phyloP scores from a whole-genome alignment of 148 eudicot species.

The Beta vulgaris region DNA sequence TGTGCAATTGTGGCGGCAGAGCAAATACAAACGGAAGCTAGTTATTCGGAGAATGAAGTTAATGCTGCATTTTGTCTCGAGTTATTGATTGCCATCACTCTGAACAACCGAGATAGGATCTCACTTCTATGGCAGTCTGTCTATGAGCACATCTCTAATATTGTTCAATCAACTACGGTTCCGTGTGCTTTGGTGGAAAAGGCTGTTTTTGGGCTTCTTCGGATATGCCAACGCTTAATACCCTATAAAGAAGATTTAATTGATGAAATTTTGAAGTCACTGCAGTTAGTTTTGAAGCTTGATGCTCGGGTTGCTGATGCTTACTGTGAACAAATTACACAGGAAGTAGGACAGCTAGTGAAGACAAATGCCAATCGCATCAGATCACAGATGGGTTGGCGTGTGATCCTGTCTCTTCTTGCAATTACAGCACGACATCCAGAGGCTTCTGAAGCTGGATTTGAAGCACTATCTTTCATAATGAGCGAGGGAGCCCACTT shows the following conservation, averaged over 20 bases:
- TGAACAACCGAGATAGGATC: conserved; percentile 89
- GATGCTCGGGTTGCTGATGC: conserved; percentile 94
- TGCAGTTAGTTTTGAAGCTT: conserved; percentile 76
- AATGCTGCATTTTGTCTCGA: conserved; percentile 86
- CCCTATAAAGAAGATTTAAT: conserved; percentile 86
- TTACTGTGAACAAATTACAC: conserved; percentile 93
- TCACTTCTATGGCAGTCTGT: conserved; percentile 80
- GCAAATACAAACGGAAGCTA: conserved; percentile 49
- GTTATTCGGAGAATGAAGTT: conserved; percentile 62
- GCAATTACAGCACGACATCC: conserved; percentile 78
- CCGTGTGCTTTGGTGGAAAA: conserved; percentile 73
- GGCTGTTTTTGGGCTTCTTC: conserved; percentile 77
- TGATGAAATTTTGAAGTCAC: conserved; percentile 80
- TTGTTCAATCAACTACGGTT: conserved; percentile 64
- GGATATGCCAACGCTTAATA: conserved; percentile 71
- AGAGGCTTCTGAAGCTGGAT: conserved; percentile 79
- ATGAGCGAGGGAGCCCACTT: conserved; percentile 73
- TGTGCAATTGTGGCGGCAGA: conserved; percentile 75
- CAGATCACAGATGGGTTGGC: conserved; percentile 76
- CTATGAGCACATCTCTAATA: conserved; percentile 70
- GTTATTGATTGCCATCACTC: conserved; percentile 73
- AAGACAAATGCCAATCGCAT: conserved; percentile 77
- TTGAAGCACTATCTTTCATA: conserved; percentile 57
- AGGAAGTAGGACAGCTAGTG: conserved; percentile 79
- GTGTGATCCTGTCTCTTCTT: conserved; percentile 62